Evolutionary conservation across 805 yeast species (phyloP), one percentile per base, ranked within the genome.

Genomic region (Yamadazyma ubonensis): DNA sequence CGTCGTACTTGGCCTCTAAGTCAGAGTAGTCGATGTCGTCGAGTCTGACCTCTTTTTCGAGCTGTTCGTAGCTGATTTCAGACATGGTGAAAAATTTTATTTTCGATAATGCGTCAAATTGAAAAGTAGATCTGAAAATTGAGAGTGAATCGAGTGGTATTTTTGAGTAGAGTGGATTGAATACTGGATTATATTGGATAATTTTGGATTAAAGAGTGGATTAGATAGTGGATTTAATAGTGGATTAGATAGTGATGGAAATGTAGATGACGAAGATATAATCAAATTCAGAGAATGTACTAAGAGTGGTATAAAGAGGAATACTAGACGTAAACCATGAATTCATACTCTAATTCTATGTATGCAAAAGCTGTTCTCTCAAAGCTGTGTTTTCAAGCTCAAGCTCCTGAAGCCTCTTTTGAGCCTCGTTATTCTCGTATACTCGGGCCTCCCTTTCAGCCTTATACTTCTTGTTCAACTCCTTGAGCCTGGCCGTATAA

Each of bases 1-100:
- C 80, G 17, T 76, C 63, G 62, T 75, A 88, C 64, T 86, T 72
- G 42, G 75, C 80, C 62, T 91, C 97, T 57, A 91, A 73, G 61
- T 90, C 97, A 45, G 87, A 68, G 67, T 86, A 89, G 60, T 84
- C 91, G 53, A 86, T 67, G 49, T 82, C 82, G 36, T 67, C 72
- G 36, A 67, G 51, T 29, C 54, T 54, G 54, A 69, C 54, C 50
- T 70, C 66, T 44, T 58, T 58, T 45, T 64, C 74, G 49, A 68
- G 67, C 19, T 38, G 44, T 27, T 21, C 34, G 41, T 46, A 41
- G 17, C 28, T 29, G 22, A 36, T 40, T 23, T 38, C 39, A 21
- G 45, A 22, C 45, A 46, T 18, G 33, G 12, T 42, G 46, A 42
- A 45, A 41, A 45, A 39, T 32, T 45, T 45, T 45, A n/a, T n/a